A percentile compares a stretch with the other conserved stretches of the same genome.
Conservation (phyloP, 768 basidiomycete genomes). For the Lanmaoa pseudosensibilis region DNA sequence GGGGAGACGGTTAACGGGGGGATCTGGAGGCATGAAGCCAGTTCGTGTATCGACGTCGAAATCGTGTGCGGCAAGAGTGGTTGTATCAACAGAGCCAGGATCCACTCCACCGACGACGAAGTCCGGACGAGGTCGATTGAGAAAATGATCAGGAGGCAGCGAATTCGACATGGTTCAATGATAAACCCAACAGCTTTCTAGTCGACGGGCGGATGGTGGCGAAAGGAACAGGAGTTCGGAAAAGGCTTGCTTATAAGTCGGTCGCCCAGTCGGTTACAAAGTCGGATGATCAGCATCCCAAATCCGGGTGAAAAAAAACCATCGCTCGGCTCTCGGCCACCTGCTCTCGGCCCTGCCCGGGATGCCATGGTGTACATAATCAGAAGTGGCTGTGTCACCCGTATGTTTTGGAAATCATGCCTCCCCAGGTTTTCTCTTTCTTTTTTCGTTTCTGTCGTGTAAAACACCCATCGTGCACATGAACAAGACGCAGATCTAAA, state of each 20-base stretch:
- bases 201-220: background rate
- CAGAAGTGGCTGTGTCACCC: background rate
- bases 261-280: background rate
- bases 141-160: constrained; percentile 33
- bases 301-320: too few relatives aligned
- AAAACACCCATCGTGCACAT: too few relatives aligned
- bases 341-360: too few relatives aligned
- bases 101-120: constrained; percentile 21
- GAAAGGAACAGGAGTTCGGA: background rate
- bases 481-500: background rate
- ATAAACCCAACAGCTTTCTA: too few relatives aligned
- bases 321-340: too few relatives aligned
- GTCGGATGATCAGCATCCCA: background rate
- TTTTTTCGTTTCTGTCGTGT: too few relatives aligned
- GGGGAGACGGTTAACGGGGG: constrained; percentile 66
- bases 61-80: constrained; percentile 76
- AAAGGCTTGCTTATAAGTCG: background rate
- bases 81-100: constrained; percentile 45
- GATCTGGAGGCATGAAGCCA: constrained; percentile 86
- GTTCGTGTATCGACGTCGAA: constrained; percentile 92
- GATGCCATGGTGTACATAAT: background rate
- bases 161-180: constrained; percentile 10
- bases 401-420: too few relatives aligned
- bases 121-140: constrained; percentile 37
- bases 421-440: too few relatives aligned